Evolutionary conservation across 441 rosid species (phyloP).

Genomic region (Mallotus repandus): DNA sequence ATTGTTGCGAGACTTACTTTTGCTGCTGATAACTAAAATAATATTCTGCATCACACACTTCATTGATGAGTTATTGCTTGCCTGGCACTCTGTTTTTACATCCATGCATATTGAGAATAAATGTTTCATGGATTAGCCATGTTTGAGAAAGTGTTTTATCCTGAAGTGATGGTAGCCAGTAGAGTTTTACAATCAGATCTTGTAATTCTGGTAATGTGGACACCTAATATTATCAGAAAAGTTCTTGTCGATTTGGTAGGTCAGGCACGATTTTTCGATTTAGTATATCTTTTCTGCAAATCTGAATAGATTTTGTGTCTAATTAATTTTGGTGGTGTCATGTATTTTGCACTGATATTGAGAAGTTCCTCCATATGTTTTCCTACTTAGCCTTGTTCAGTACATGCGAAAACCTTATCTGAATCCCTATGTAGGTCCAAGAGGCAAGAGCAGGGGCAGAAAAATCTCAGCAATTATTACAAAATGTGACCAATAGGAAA

Average conservation of each 20-base stretch:
- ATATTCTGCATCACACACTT: background rate
- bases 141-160: background rate
- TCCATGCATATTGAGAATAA: background rate
- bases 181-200: background rate
- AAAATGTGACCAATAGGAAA: slow-evolving; percentile 83
- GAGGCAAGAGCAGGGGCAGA: slow-evolving; percentile 72
- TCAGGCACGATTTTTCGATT: background rate
- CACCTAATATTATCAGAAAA: background rate
- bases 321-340: background rate
- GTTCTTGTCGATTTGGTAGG: background rate
- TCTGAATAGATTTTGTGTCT: background rate
- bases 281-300: background rate
- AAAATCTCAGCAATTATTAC: slow-evolving; percentile 79
- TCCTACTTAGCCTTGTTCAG: background rate
- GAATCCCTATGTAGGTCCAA: slow-evolving; percentile 48
- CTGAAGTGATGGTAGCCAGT: background rate
- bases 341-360: background rate
- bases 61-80: background rate
- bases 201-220: background rate
- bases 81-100: background rate
- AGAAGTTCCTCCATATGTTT: background rate
- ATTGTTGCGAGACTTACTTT: slow-evolving; percentile 4
- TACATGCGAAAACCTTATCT: slow-evolving; percentile 15
- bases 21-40: background rate
- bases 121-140: background rate